These are phyloP conservation scores for Phytophthora uliginosa DNA, from an alignment of 352 stramenopile genomes.

Conservation along the genomic window DNA sequence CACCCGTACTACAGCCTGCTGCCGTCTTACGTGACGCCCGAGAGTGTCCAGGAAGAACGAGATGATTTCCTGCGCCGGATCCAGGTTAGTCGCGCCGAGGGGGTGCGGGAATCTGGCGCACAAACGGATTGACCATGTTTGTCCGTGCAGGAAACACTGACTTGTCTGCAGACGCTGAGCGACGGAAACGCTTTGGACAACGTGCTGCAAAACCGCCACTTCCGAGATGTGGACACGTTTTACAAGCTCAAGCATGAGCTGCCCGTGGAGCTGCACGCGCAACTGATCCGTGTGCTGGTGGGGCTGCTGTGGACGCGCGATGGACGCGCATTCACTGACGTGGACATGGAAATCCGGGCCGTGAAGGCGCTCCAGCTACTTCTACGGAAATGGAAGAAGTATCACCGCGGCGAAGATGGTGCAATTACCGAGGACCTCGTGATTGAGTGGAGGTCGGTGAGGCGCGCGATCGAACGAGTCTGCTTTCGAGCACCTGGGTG, in stretches of 20 bases:
- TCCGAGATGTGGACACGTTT: constrained; percentile 65
- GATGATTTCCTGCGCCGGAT: constrained; percentile 58
- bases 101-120: not conserved
- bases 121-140: not conserved
- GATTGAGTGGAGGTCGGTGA: constrained; percentile 59
- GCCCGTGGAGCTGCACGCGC: constrained; percentile 43
- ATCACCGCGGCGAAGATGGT: constrained; percentile 3
- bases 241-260: constrained; percentile 78
- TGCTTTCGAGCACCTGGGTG: constrained; percentile 56
- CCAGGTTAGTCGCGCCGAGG: constrained; percentile 28
- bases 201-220: constrained; percentile 67
- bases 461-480: constrained; percentile 55
- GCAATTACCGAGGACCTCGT: constrained; percentile 31
- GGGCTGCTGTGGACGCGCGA: constrained; percentile 58
- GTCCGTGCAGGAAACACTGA: constrained; percentile 46
- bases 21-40: constrained; percentile 62
- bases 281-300: constrained; percentile 61
- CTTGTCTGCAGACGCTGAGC: constrained; percentile 39
- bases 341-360: constrained; percentile 65
- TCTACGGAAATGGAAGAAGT: constrained; percentile 68
- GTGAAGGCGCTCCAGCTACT: constrained; percentile 53
- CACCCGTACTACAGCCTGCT: constrained; percentile 74
- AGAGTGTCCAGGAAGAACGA: constrained; percentile 48
- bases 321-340: constrained; percentile 51
- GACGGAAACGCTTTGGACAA: constrained; percentile 4